Evolutionary conservation across 371 early-diverging fungal genomes (phyloP), one percentile per base, ranked within the genome.

Genomic region (Mortierella sp.): DNA sequence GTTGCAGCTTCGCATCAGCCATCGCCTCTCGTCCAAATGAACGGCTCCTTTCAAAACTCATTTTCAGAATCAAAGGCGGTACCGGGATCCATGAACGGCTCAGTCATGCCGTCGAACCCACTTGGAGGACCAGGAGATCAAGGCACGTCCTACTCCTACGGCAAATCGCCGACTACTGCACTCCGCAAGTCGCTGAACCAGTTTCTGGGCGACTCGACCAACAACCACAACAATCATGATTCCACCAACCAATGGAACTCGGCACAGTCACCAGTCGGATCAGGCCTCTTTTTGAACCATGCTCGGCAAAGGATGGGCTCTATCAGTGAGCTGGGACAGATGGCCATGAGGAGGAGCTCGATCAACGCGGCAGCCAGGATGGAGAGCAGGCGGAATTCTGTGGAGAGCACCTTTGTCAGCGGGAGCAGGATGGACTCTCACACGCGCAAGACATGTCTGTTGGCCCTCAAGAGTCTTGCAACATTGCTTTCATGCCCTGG

Each of bases 301-400:
- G 65, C 83, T n/a, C 69, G 83, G 40, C 83, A 82, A 31, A 71
- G 83, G 63, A 78, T 78, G 67, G 83, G 78, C 4, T 78, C 78
- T 11, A 77, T 82, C 65, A 82, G 78, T 43, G 78, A 77, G 22
- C 69, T 82, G 8, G 83, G 83, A 44, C 83, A 78, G 29, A 78
- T 78, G 64, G 83, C 83, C 5, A 82, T 82, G 76, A 48, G 83
- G 45, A 61, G 83, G 31, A 78, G 65, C 44, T 82, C 83, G 26
- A 75, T 78, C 39, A 73, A 78, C 24, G 83, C 82, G 5, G 78
- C 75, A 5, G 70, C 58, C 0, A 53, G 70, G 63, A 73, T 80
- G 80, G 77, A 73, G 29, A 70, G 75, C n/a, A 47, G 82, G 52
- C 82, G 82, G 1, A 31, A 31, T 19, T 82, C 82, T 6, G 64